Base-by-base conservation (phyloP, 257 asterid genomes). In the Solanum pimpinellifolium region DNA sequence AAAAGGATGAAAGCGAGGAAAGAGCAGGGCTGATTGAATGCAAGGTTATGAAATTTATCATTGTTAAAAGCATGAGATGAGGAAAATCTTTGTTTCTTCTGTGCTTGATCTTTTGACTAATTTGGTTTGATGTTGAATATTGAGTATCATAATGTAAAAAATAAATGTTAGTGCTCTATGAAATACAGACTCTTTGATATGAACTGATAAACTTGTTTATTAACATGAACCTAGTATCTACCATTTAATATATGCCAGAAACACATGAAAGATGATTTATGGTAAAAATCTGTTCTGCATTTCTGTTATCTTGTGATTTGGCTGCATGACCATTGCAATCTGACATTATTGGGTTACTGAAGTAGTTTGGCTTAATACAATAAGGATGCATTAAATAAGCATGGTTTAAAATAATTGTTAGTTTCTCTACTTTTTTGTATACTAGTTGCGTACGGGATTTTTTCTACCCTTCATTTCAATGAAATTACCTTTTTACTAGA, bases 1-100 rank as follows among this genome's bases (percentile, higher is more conserved):
- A 89, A 31, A 91, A 83, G 86, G 94, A 81, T 86, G 92, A 91
- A n/a, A 89, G 85, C 83, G 85, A 91, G 7, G 95, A 92, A 83
- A 90, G 90, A 86, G 86, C 86, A 33, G 92, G 92, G 87, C 94
- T 91, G 88, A 87, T 92, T 82, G 95, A 92, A 88, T 95, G 98
- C 97, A 94, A 94, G 98, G 98, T 95, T 82, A 83, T 77, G 84
- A 18, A 77, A 77, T 44, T 44, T 77, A 44, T 77, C 41, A 77
- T 77, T 14, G n/a, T 44, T 77, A 47, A 77, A 27, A 46, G 11
- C 62, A 77, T 44, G 83, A 46, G 84, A 77, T 4, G 4, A 35
- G 12, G 31, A 31, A 83, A 83, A 83, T 31, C 72, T 7, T 60
- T 37, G 42, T 39, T 41, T 39, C 78, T 65, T 59, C 41, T 60